Evolutionary conservation across 441 rosid genomes (phyloP), one percentile per base, ranked within the genome.

Genomic region (Populus hybrid): DNA sequence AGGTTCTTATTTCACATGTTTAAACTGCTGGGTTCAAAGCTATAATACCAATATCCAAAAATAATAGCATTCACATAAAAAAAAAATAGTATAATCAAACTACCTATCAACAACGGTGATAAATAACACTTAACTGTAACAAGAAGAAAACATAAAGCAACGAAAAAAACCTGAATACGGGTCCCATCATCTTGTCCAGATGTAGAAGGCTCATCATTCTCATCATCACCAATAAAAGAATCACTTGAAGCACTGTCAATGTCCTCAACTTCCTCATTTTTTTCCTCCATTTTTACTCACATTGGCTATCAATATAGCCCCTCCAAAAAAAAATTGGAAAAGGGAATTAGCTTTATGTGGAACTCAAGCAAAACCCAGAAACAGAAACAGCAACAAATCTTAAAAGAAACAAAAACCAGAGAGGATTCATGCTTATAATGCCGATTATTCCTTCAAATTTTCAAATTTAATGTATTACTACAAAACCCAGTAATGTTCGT

Each of bases 161-260:
- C 35, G 18, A 57, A 24, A 46, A 74, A 73, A 81, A 66, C 98
- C 96, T 92, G 91, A 18, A 83, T 82, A 78, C 81, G 90, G 78
- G 85, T 77, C 54, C 80, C 90, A 72, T 87, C 91, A 74, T 92
- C 96, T 79, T 84, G 84, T 80, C 88, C 90, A 1, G 89, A 86
- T 21, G 78, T 83, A 50, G 84, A 85, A 24, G 87, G 82, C 67
- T 84, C 92, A 74, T 69, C 95, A 83, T 74, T 79, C 76, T 63
- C 81, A 24, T 93, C 94, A 83, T 74, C 80, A 77, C 57, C 81
- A 24, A 86, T 78, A 73, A 85, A 86, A 79, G 98, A 88, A 85
- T 89, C 90, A 38, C 86, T 83, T 71, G 95, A 89, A 73, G 76
- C 78, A 77, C 85, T 84, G 75, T 77, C 89, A 40, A 79, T 42